Base-by-base conservation (phyloP, 306 rosid genomes). In the Arachis stenosperma region DNA sequence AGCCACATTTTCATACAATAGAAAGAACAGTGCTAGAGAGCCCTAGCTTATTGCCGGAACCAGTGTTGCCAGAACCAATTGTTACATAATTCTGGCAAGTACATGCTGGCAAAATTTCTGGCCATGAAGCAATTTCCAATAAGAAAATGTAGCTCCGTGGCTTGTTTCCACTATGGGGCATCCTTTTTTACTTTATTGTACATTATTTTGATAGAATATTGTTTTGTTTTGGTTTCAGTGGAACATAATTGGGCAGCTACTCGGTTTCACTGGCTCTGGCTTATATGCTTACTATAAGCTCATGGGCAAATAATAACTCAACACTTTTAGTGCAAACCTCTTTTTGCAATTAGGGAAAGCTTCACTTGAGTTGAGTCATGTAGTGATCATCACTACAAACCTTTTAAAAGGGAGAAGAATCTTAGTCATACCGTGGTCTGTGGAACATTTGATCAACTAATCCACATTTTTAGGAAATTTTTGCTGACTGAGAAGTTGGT, bases 211-310 rank as follows among this genome's bases (percentile, higher is more conserved):
- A 47, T 55, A 9, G 65, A 70, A 56, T 29, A 67, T 57, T 36
- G 15, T 40, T 33, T 33, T 67, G 66, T 71, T 73, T 73, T 54
- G 65, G 56, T 76, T 88, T 84, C 85, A 93, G 98, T 84, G 94
- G 81, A 91, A 91, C 77, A 77, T 93, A 4, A 65, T 83, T 52
- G 98, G 97, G 59, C 98, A 93, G 70, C 70, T 71, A 75, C 89
- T 91, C 2, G 97, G 98, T 75, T 91, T 93, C 70, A 7, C 83
- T 12, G 98, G 98, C 69, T 93, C 98, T 48, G 92, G 85, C 61
- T 76, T 89, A 84, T 93, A 93, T 39, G 97, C 98, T 36, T 93
- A 91, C 80, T 88, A 81, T 65, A 93, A 89, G 89, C 85, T 93
- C 71, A 13, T 88, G 9, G 98, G 98, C 78, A 89, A 86, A 75